phyloP scores from a whole-genome alignment of 306 rosid genomes.

The Notholithocarpus densiflorus region DNA sequence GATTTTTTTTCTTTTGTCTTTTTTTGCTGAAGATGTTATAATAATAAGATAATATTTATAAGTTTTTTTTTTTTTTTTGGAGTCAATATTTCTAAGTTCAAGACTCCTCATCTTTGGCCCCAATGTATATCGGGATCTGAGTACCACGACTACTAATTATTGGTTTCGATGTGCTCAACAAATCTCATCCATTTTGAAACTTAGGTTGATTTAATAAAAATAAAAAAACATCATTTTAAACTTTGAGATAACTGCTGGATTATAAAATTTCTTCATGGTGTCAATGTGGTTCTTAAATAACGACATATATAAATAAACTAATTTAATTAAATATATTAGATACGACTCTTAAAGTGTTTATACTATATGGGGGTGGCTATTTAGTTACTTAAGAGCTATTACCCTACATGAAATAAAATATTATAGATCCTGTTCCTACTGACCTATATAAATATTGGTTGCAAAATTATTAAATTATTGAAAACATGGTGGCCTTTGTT shows the following conservation, averaged over 20 bases:
- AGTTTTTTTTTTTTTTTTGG: too few relatives aligned
- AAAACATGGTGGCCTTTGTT: not conserved
- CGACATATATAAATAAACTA: not conserved
- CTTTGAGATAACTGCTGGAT: conserved; percentile 14
- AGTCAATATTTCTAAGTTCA: not conserved
- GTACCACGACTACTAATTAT: conserved; percentile 16
- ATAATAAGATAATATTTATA: not conserved
- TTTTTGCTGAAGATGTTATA: too few relatives aligned
- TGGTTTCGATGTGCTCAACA: conserved; percentile 15
- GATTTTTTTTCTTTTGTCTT: too few relatives aligned
- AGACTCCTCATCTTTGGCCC: conserved; percentile 2
- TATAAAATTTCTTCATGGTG: conserved; percentile 7
- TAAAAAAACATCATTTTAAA: not conserved
- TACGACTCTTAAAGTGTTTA: conserved; percentile 11
- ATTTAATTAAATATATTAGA: not conserved
- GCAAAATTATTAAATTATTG: conserved; percentile 5
- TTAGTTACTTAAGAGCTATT: conserved; percentile 10
- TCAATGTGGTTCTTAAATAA: conserved; percentile 19
- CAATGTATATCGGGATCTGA: conserved; percentile 38
- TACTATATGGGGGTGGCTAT: conserved; percentile 5
- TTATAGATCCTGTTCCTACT: not conserved
- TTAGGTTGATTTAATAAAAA: not conserved
- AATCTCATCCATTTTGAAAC: conserved; percentile 35
- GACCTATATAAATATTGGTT: not conserved
- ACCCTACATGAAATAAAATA: conserved; percentile 2